Percentiles rank a stretch among this genome's conserved stretches.
These are phyloP conservation scores for Diaporthe longicolla DNA, from an alignment of 2,329 filamentous ascomycete genomes.

Conservation along the genomic window DNA sequence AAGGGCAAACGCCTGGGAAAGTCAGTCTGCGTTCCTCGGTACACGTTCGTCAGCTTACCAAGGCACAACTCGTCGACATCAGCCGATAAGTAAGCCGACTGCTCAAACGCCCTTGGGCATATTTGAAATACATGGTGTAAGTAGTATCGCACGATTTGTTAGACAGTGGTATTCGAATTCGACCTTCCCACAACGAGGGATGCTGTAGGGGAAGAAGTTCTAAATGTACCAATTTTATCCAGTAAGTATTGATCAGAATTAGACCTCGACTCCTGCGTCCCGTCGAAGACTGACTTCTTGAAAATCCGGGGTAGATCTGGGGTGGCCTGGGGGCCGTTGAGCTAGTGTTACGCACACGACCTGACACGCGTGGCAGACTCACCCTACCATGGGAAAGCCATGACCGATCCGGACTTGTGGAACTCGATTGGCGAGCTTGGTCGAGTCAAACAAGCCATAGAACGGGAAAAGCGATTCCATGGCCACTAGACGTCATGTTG, in stretches of 20 bases:
- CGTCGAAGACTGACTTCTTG: not conserved
- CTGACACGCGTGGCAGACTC: not conserved
- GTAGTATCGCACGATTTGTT: rapidly evolving
- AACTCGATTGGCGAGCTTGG: not conserved
- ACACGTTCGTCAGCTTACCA: not conserved
- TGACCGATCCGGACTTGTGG: no score
- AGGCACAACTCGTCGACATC: constrained; percentile 11
- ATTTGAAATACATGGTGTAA: constrained; percentile 5
- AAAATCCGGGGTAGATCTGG: constrained; percentile 9
- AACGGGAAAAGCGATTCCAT: not conserved
- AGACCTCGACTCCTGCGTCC: not conserved
- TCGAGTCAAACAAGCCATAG: not conserved
- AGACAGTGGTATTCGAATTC: not conserved
- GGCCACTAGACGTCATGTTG: not conserved
- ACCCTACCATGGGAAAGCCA: not conserved
- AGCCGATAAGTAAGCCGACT: not conserved
- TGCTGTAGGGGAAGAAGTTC: no score
- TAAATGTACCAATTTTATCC: no score
- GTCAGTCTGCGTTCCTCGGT: not conserved
- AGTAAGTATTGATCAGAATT: not conserved
- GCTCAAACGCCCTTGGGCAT: constrained; percentile 2
- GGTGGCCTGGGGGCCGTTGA: not conserved
- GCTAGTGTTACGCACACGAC: not conserved
- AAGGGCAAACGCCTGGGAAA: constrained; percentile 2
- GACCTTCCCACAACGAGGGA: no score